Base-by-base conservation (phyloP, 331 rosid genomes). In the Erythrophleum ivorense region DNA sequence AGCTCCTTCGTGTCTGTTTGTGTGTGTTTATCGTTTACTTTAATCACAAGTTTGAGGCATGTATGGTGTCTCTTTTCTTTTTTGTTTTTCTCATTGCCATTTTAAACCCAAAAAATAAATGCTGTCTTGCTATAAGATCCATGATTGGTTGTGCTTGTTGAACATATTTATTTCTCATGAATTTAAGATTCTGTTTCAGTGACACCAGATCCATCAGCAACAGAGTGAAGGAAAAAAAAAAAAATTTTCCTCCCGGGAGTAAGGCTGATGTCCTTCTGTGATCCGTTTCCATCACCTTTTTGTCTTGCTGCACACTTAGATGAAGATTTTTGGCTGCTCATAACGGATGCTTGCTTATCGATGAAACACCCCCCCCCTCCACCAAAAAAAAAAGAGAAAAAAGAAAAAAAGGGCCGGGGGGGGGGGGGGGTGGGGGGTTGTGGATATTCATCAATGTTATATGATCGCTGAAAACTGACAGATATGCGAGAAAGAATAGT, bases 131-230 rank as follows among this genome's bases (percentile, higher is more conserved):
- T 24, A 31, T 7, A 62, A 62, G 48, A 34, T 55, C 65, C 69
- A 7, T 63, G 49, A 9, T 73, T 73, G 59, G 7, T 29, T 76
- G 34, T 75, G 46, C 19, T 73, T 34, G 33, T 43, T 73, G 16
- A 76, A 38, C 77, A 68, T 54, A 38, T 71, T 54, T 75, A 19
- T 16, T 24, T 14, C 80, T 49, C 82, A 10, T 84, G 83, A 84
- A 31, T 72, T 76, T 75, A 77, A 24, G 38, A 10, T 7, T 46
- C 5, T 77, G 43, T 88, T 84, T 53, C 86, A 76, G 86, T 73
- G 80, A 67, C 75, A 76, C 68, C 84, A 38, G 89, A 76, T 46
- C 80, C 84, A 62, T 82, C 82, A 72, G 83, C 85, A 3, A 31
- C 60, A 36, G 79, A 84, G 78, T 60, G 75, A 81, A 85, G 83